Conservation (phyloP, 768 basidiomycete species). For the Suillus placidus region DNA sequence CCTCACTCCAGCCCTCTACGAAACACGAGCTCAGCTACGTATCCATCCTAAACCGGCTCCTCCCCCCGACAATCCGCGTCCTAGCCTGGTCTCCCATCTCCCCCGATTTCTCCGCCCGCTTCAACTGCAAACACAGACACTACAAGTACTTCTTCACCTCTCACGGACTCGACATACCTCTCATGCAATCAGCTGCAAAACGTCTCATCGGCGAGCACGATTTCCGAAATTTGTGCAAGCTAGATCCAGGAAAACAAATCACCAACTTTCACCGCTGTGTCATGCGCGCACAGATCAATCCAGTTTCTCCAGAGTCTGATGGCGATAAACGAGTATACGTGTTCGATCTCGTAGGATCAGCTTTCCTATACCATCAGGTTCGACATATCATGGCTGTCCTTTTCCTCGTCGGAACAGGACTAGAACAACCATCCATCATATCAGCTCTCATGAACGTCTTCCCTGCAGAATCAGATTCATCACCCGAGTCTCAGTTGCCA, state of each 20-base stretch:
- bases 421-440: constrained; percentile 75
- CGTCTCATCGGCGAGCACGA: constrained; percentile 87
- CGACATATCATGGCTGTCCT: constrained; percentile 91
- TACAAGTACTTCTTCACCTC: constrained; percentile 94
- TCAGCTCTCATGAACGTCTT: constrained; percentile 72
- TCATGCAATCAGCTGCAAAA: constrained; percentile 76
- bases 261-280: constrained; percentile 74
- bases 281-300: constrained; percentile 62
- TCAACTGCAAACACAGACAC: constrained; percentile 83
- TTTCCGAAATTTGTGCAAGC: constrained; percentile 93
- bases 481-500: constrained; percentile 34
- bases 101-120: constrained; percentile 81
- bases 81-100: constrained; percentile 95
- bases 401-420: constrained; percentile 81
- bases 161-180: constrained; percentile 62
- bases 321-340: constrained; percentile 45
- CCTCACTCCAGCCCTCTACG: too few species aligned
- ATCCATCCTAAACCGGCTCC: constrained; percentile 78
- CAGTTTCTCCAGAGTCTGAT: constrained; percentile 35
- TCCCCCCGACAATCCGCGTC: constrained; percentile 88
- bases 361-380: constrained; percentile 95
- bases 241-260: constrained; percentile 91
- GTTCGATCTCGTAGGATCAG: constrained; percentile 82
- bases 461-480: constrained; percentile 29
- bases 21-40: constrained; percentile 54